phyloP scores from a whole-genome alignment of 345 rosid species.

The Eutrema yunnanense region DNA sequence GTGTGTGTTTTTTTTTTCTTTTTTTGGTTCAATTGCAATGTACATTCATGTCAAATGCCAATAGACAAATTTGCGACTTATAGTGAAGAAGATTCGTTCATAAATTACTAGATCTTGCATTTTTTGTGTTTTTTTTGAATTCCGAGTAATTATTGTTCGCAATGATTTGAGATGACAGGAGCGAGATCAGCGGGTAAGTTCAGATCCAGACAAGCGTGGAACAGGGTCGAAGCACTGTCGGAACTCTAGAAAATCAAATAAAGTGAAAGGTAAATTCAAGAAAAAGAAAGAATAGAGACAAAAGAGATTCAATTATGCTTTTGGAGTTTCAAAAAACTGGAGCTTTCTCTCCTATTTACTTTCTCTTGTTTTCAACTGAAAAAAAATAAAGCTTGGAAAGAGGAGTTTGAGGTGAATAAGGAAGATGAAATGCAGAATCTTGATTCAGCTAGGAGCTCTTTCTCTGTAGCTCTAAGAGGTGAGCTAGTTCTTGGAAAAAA shows the following conservation, averaged over 20 bases:
- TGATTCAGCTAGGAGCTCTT: slow-evolving; percentile 83
- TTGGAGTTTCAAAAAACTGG: slow-evolving; percentile 14
- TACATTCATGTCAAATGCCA: neutral
- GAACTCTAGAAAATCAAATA: slow-evolving; percentile 45
- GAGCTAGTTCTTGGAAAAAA: neutral
- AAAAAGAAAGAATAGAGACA: slow-evolving; percentile 4
- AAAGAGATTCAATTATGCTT: slow-evolving; percentile 20
- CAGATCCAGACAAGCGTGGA: slow-evolving; percentile 60
- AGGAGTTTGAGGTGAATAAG: slow-evolving; percentile 33
- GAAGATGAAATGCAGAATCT: slow-evolving; percentile 45
- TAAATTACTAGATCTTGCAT: slow-evolving; percentile 2
- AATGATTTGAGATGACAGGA: slow-evolving; percentile 53
- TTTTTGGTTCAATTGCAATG: neutral
- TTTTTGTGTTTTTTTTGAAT: neutral
- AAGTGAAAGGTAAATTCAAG: slow-evolving; percentile 49
- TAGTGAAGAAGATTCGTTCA: neutral
- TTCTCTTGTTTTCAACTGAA: slow-evolving; percentile 9
- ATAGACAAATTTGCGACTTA: neutral
- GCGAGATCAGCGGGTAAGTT: slow-evolving; percentile 45
- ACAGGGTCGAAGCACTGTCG: slow-evolving; percentile 47
- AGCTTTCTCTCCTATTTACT: slow-evolving; percentile 6
- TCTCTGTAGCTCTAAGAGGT: slow-evolving; percentile 89
- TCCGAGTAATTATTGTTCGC: neutral
- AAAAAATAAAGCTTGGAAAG: slow-evolving; percentile 44
- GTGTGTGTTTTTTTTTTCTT: too few relatives aligned